Base-by-base conservation (phyloP, 2,329 filamentous ascomycete genomes). In the Chaetomiaceae sp. region DNA sequence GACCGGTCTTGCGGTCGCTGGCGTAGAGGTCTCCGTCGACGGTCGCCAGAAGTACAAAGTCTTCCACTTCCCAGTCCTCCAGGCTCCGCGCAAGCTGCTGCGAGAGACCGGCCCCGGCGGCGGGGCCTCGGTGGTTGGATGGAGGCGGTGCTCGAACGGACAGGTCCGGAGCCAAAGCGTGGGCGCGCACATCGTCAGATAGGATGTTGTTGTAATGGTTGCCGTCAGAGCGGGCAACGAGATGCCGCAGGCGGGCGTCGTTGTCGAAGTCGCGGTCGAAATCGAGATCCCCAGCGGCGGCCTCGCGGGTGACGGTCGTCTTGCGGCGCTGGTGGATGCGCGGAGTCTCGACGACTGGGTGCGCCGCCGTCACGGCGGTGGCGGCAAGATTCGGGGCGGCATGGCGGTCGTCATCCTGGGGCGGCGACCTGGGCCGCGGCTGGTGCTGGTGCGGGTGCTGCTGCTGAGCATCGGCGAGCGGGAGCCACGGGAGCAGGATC, bases 51-150 rank as follows among this genome's bases (percentile, higher is more conserved):
- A 98, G 88, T 73, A 97, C 87, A 80, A 96, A 95, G 76, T 97
- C 90, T 87, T 97, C 91, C 73, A 96, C 90, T 86, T 96, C 88
- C 91, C 91, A 97, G 74, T 96, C 91, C 80, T 90, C 85, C 79
- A 97, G 77, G 77, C 85, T 94, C 82, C 91, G 90, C 90, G 89
- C 91, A 85, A 78, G 76, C 84, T 84, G 86, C 86, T 86, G 83
- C 74, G 84, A 79, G 68, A 86, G 75, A 61, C 81, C 82, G 66
- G 76, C 75, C 66, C 76, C 73, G 47, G 70, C 24, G 10, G 67
- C 68, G 64, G 75, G 77, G 70, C 77, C 79, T 65, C 74, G 72
- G 64, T 73, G 65, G 65, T 81, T 79, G 76, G 81, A 81, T 81
- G 81, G 80, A 70, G 69, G 69, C 81, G 86, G 87, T 88, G 89